Evolutionary conservation across 2,329 filamentous ascomycete species (phyloP).

Genomic region (Seiridium cupressi): DNA sequence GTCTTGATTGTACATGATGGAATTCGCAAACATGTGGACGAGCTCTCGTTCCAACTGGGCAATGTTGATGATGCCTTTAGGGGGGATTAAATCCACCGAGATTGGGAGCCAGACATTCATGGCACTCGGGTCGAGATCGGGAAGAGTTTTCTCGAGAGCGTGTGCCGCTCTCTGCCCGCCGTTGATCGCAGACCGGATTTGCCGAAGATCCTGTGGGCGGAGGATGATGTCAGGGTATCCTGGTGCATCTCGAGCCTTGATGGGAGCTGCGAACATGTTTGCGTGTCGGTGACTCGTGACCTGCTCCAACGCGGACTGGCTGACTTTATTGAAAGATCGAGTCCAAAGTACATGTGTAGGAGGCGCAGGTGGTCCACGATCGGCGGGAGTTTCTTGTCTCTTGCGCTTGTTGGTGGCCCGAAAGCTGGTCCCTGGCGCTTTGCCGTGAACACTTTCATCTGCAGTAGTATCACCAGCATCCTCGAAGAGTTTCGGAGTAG

Average conservation of each 20-base stretch:
- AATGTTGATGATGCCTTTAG: conserved; percentile 88
- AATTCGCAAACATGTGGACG: conserved; percentile 96
- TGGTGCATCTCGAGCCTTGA: conserved; percentile 73
- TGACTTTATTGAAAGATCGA: conserved; percentile 72
- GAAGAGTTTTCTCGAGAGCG: conserved; percentile 58
- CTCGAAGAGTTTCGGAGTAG: conserved; percentile 52
- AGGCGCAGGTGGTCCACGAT: conserved; percentile 46
- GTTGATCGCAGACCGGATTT: conserved; percentile 72
- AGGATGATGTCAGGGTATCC: conserved; percentile 74
- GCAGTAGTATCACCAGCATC: conserved; percentile 55
- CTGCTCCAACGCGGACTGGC: conserved; percentile 70
- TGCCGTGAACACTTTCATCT: conserved; percentile 48
- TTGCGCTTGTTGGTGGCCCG: conserved; percentile 51
- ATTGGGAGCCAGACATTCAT: conserved; percentile 64
- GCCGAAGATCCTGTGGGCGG: conserved; percentile 74
- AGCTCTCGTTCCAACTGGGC: conserved; percentile 90
- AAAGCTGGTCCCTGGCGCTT: conserved; percentile 26
- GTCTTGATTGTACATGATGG: conserved; percentile 96
- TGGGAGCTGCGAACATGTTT: conserved; percentile 74
- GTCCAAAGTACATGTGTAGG: conserved; percentile 72
- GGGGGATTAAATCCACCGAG: conserved; percentile 76
- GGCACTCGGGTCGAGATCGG: conserved; percentile 56
- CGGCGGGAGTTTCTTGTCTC: conserved; percentile 50
- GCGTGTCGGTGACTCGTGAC: conserved; percentile 75
- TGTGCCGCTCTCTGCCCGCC: conserved; percentile 67